These are phyloP conservation scores for Penicillium diatomitis DNA, from an alignment of 495 filamentous ascomycete genomes.

Conservation along the genomic window DNA sequence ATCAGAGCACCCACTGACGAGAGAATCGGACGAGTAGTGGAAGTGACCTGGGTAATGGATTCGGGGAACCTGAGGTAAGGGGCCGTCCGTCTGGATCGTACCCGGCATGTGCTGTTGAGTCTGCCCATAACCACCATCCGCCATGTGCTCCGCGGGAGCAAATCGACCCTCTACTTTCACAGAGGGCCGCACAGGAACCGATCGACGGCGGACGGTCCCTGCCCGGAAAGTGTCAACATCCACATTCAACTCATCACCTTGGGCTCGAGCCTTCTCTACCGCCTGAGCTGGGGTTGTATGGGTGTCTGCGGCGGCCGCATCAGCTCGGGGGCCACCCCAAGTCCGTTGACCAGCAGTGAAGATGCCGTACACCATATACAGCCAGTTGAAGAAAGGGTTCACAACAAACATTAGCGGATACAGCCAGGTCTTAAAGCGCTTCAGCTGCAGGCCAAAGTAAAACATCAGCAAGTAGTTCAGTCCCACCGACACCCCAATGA, in stretches of 20 bases:
- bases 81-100: slow-evolving; percentile 22
- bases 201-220: slow-evolving; percentile 41
- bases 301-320: slow-evolving; percentile 76
- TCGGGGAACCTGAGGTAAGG: slow-evolving; percentile 38
- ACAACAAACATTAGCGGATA: slow-evolving; percentile 94
- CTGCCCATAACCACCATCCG: slow-evolving; percentile 42
- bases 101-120: slow-evolving; percentile 28
- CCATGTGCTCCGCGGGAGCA: slow-evolving; percentile 33
- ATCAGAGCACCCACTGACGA: slow-evolving; percentile 41
- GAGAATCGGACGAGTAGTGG: slow-evolving; percentile 59
- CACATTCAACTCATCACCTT: slow-evolving; percentile 87
- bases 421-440: slow-evolving; percentile 84
- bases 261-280: slow-evolving; percentile 66
- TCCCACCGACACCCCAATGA: slow-evolving; percentile 90
- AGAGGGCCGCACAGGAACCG: slow-evolving; percentile 61
- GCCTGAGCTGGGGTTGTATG: slow-evolving; percentile 75
- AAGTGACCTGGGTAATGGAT: slow-evolving; percentile 47
- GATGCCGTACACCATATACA: slow-evolving; percentile 83
- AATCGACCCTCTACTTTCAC: slow-evolving; percentile 60
- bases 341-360: slow-evolving; percentile 94
- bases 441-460: slow-evolving; percentile 83
- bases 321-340: slow-evolving; percentile 91
- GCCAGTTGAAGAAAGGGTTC: slow-evolving; percentile 98
- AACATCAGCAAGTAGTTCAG: slow-evolving; percentile 95
- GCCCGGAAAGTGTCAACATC: slow-evolving; percentile 83